Evolutionary conservation across 495 filamentous ascomycete species (phyloP).

Genomic region (Penicillium daleae): DNA sequence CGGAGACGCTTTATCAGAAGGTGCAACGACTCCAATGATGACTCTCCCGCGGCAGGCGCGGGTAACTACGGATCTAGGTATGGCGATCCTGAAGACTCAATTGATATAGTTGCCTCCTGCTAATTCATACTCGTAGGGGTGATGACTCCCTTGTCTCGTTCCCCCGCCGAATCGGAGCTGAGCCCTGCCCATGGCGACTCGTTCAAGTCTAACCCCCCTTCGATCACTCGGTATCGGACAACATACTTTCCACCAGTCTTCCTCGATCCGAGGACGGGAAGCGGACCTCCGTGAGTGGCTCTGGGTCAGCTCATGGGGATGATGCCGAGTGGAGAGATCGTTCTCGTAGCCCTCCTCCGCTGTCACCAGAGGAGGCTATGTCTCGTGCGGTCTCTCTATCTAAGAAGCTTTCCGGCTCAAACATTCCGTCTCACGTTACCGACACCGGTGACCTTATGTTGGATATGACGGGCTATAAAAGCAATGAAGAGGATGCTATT

Average conservation of each 20-base stretch:
- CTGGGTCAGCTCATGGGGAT: slow-evolving; percentile 7
- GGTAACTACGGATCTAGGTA: slow-evolving; percentile 57
- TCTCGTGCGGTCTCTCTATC: slow-evolving; percentile 84
- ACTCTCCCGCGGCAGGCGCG: slow-evolving; percentile 48
- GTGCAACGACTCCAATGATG: slow-evolving; percentile 27
- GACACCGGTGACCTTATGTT: slow-evolving; percentile 97
- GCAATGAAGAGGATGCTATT: slow-evolving; percentile 86
- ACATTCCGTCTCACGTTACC: slow-evolving; percentile 89
- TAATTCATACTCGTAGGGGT: slow-evolving; percentile 46
- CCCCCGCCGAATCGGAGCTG: slow-evolving; percentile 58
- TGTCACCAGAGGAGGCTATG: slow-evolving; percentile 76
- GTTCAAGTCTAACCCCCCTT: slow-evolving; percentile 38
- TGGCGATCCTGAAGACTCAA: slow-evolving; percentile 1
- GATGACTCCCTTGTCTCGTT: slow-evolving; percentile 65
- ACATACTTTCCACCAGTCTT: slow-evolving; percentile 40
- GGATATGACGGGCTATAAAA: slow-evolving; percentile 97
- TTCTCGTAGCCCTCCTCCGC: slow-evolving; percentile 75
- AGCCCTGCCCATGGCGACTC: slow-evolving; percentile 31
- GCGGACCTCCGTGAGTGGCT: slow-evolving; percentile 5
- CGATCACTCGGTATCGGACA: slow-evolving; percentile 58
- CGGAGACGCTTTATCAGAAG: slow-evolving; percentile 30
- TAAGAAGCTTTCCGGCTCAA: slow-evolving; percentile 82
- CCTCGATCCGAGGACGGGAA: slow-evolving; percentile 14
- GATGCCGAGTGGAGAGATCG: slow-evolving; percentile 26
- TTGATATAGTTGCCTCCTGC: slow-evolving; percentile 5